Conservation (phyloP, 164 flowering plant genomes). For the Macadamia integrifolia region DNA sequence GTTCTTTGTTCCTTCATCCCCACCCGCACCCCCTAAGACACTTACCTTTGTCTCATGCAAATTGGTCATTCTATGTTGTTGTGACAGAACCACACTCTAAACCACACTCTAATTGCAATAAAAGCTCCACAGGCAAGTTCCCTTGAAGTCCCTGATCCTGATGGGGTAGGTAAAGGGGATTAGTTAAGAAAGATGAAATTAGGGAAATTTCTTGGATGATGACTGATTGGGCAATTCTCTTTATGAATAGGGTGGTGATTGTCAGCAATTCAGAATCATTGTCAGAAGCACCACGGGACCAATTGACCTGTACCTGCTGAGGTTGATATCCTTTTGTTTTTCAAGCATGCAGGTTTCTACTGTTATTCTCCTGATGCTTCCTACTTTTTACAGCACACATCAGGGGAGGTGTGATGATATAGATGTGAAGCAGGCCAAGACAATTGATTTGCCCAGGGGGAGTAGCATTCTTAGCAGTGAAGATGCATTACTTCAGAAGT, state of each 20-base stretch:
- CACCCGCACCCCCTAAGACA: no score
- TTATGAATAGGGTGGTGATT: constrained; percentile 37
- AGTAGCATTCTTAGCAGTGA: constrained; percentile 11
- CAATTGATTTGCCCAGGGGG: constrained; percentile 15
- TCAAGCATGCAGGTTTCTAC: background rate
- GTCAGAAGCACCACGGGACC: constrained; percentile 66
- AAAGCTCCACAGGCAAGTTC: constrained; percentile 68
- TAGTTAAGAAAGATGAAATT: background rate
- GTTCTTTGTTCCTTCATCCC: background rate
- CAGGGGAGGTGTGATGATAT: constrained; percentile 21
- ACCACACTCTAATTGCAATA: constrained; percentile 56
- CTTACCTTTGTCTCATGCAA: background rate
- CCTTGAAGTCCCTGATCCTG: constrained; percentile 78
- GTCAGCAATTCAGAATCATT: constrained; percentile 45
- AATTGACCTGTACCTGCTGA: constrained; percentile 51
- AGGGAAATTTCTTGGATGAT: background rate
- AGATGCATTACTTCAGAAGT: constrained; percentile 5
- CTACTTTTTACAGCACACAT: constrained; percentile 30
- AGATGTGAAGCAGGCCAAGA: constrained; percentile 12
- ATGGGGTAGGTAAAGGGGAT: constrained; percentile 39
- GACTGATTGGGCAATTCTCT: constrained; percentile 15
- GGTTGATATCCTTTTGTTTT: constrained; percentile 25
- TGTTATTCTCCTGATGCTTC: constrained; percentile 2
- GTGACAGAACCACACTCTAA: constrained; percentile 51
- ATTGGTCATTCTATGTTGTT: constrained; percentile 6